A percentile compares a stretch with the other conserved stretches of the same genome.
These are phyloP conservation scores for Pseudogymnoascus sp. DNA, from an alignment of 2,329 filamentous ascomycete species.

Conservation along the genomic window DNA sequence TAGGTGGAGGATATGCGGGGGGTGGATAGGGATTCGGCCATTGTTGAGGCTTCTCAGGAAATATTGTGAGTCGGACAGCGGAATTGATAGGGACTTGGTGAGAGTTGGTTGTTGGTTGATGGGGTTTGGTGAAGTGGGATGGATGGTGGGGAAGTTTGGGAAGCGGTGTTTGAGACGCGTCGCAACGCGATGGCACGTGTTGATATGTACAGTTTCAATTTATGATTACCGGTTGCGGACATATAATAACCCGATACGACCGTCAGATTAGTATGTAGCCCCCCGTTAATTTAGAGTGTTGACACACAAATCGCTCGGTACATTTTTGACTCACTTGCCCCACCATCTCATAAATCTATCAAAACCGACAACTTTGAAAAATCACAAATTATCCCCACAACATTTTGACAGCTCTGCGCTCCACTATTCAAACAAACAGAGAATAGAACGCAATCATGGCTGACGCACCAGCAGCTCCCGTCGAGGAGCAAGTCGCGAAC, in stretches of 20 bases:
- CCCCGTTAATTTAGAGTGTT: neutral
- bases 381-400: slow-evolving; percentile 7
- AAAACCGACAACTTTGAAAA: slow-evolving; percentile 5
- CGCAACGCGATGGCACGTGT: slow-evolving; percentile 3
- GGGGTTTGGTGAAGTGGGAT: slow-evolving; percentile 2
- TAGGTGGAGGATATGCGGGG: slow-evolving; percentile 78
- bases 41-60: slow-evolving; percentile 34
- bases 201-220: neutral
- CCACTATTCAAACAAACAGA: slow-evolving; percentile 1
- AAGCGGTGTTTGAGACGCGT: neutral
- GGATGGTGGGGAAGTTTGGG: slow-evolving; percentile 9
- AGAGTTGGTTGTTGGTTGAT: slow-evolving; percentile 9
- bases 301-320: slow-evolving; percentile 4
- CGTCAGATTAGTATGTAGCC: neutral
- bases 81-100: neutral
- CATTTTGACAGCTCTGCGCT: slow-evolving; percentile 5
- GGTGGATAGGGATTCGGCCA: slow-evolving; percentile 61
- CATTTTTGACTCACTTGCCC: slow-evolving; percentile 8
- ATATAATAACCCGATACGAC: neutral
- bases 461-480: slow-evolving; percentile 23
- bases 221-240: neutral
- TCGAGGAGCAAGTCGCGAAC: slow-evolving; percentile 47
- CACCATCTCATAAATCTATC: slow-evolving; percentile 9
- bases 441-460: slow-evolving; percentile 24
- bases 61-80: neutral